These are phyloP conservation scores for Cicer pinnatifidum DNA, from an alignment of 306 rosid species.

Conservation along the genomic window DNA sequence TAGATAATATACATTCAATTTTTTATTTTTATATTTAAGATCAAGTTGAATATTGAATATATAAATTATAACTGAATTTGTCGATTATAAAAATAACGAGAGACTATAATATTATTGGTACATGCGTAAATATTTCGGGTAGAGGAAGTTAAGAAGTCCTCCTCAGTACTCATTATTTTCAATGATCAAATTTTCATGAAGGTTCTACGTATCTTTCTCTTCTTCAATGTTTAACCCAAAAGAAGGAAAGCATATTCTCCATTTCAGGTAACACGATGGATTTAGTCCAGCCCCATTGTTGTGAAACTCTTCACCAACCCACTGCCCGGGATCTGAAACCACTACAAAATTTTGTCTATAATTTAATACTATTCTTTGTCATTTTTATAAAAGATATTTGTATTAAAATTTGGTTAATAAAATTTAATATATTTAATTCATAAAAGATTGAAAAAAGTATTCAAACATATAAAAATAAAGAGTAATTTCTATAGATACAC, in stretches of 20 bases:
- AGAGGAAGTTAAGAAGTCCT: constrained; percentile 3
- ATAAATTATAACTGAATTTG: too few species aligned
- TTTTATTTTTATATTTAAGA: too few species aligned
- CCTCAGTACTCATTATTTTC: background rate
- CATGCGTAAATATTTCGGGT: background rate
- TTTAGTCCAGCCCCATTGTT: background rate
- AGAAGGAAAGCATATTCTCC: background rate
- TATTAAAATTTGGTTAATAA: too few species aligned
- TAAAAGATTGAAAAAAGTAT: too few species aligned
- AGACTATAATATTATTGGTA: background rate
- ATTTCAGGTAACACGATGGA: background rate
- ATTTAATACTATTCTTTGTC: too few species aligned
- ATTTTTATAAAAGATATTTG: background rate
- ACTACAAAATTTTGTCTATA: too few species aligned
- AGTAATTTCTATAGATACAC: too few species aligned
- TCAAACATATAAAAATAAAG: too few species aligned
- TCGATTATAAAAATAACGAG: too few species aligned
- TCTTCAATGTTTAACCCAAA: constrained; percentile 9
- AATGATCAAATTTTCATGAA: background rate
- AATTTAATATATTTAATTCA: too few species aligned
- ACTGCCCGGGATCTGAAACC: background rate
- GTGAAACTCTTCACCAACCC: background rate
- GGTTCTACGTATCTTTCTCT: background rate
- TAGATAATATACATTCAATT: too few species aligned
- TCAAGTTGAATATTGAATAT: too few species aligned